These are phyloP conservation scores for Ogataea paradorogensis DNA, from an alignment of 805 yeast genomes.

Conservation along the genomic window DNA sequence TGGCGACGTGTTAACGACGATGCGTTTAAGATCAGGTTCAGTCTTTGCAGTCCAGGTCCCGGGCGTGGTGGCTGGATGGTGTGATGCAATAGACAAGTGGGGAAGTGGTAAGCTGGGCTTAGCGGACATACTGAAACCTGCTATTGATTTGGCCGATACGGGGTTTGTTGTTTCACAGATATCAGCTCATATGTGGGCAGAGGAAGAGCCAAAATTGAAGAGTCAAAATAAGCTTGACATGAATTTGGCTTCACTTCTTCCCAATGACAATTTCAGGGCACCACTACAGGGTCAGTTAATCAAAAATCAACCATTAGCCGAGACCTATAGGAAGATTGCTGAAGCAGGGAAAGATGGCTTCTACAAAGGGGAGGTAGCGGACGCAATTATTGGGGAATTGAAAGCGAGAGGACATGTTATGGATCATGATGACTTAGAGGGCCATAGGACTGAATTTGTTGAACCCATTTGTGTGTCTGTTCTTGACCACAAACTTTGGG, in stretches of 20 bases:
- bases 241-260: conserved; percentile 35
- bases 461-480: conserved; percentile 59
- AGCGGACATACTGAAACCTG: conserved; percentile 58
- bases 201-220: conserved; percentile 38
- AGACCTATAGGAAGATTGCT: conserved; percentile 50
- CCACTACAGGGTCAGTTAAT: conserved; percentile 62
- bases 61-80: conserved; percentile 80
- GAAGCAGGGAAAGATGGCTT: conserved; percentile 60
- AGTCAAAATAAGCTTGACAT: conserved; percentile 32
- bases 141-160: conserved; percentile 63
- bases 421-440: conserved; percentile 50
- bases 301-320: conserved; percentile 50
- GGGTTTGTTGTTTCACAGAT: conserved; percentile 66
- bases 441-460: conserved; percentile 59
- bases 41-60: conserved; percentile 68
- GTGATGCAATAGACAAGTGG: conserved; percentile 65
- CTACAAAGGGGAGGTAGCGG: conserved; percentile 69
- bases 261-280: conserved; percentile 35
- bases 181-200: conserved; percentile 49
- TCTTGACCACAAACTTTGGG: conserved; percentile 62
- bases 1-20: conserved; percentile 41
- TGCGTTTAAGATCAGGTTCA: conserved; percentile 50
- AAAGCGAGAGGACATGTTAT: conserved; percentile 54
- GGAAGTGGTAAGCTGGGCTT: conserved; percentile 66
- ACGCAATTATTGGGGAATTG: conserved; percentile 56